Conservation (phyloP, 169 alveolate species). For the Cryptosporidium sp. region DNA sequence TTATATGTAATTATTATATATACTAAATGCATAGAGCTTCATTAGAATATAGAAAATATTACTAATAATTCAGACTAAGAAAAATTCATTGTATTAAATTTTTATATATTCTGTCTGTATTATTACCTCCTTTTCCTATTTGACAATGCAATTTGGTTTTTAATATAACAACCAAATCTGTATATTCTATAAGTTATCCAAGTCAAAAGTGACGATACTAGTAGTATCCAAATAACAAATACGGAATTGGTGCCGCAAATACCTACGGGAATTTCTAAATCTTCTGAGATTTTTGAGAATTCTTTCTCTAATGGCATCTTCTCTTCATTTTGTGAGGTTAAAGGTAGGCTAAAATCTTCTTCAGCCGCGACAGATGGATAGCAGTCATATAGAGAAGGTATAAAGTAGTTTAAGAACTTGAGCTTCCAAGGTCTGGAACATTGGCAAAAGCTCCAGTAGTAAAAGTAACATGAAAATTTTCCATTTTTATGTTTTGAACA, state of each 20-base stretch:
- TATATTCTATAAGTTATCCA: constrained; percentile 17
- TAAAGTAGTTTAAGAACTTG: constrained; percentile 12
- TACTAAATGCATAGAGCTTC: neutral
- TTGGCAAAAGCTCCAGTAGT: constrained; percentile 71
- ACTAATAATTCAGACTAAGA: neutral
- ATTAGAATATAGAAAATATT: neutral
- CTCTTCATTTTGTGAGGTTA: neutral
- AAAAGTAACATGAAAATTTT: constrained; percentile 56
- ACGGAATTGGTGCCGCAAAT: constrained; percentile 18
- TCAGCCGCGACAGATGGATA: constrained; percentile 51
- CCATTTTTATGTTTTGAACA: constrained; percentile 27
- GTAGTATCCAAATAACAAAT: constrained; percentile 35
- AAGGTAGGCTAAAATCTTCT: constrained; percentile 34
- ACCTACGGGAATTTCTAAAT: constrained; percentile 67
- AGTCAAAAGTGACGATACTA: neutral
- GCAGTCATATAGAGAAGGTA: constrained; percentile 71
- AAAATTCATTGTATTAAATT: neutral
- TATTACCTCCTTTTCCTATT: constrained; percentile 18
- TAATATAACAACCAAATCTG: constrained; percentile 17
- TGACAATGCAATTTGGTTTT: neutral
- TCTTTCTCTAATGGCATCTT: neutral
- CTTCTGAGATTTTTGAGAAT: constrained; percentile 12
- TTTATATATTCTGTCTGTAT: neutral
- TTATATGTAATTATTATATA: neutral
- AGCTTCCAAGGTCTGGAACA: constrained; percentile 66